Evolutionary conservation across 1,139 yeast genomes (phyloP).

Genomic region (Suhomyces ambrosiae): DNA sequence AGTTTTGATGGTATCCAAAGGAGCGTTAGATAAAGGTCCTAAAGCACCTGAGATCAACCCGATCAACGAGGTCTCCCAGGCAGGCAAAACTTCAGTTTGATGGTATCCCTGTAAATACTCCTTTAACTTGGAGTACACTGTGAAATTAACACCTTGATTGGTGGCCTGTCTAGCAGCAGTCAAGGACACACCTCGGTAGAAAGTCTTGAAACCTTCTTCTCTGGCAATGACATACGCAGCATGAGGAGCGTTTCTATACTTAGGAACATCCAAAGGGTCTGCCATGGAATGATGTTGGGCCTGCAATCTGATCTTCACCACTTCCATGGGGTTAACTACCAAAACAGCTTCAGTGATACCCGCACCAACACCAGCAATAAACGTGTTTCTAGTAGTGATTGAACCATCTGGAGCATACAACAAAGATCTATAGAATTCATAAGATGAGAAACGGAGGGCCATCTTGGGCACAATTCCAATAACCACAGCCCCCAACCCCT

Average conservation of each 20-base stretch:
- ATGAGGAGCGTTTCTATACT: constrained; percentile 91
- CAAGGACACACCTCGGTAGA: constrained; percentile 92
- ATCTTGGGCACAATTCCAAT: constrained; percentile 97
- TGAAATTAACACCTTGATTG: constrained; percentile 97
- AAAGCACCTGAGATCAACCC: constrained; percentile 95
- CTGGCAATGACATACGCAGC: constrained; percentile 80
- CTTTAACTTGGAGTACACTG: constrained; percentile 87
- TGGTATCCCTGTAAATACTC: constrained; percentile 71
- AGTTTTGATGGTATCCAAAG: constrained; percentile 95
- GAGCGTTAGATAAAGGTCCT: constrained; percentile 97
- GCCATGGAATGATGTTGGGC: constrained; percentile 91
- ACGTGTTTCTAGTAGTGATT: constrained; percentile 72
- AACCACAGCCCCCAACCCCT: constrained; percentile 95
- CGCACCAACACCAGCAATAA: constrained; percentile 94
- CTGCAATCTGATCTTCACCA: constrained; percentile 92
- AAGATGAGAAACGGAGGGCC: constrained; percentile 95
- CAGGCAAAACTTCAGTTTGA: constrained; percentile 66
- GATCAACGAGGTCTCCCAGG: constrained; percentile 91
- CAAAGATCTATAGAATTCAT: constrained; percentile 79
- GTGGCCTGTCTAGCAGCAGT: constrained; percentile 98
- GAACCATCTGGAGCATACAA: constrained; percentile 68
- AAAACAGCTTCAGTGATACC: constrained; percentile 95
- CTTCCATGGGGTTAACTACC: constrained; percentile 97
- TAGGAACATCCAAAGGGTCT: constrained; percentile 79
- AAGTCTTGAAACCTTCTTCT: constrained; percentile 88